phyloP scores from a whole-genome alignment of 2,329 filamentous ascomycete genomes.

The Stachybotrys elegans region DNA sequence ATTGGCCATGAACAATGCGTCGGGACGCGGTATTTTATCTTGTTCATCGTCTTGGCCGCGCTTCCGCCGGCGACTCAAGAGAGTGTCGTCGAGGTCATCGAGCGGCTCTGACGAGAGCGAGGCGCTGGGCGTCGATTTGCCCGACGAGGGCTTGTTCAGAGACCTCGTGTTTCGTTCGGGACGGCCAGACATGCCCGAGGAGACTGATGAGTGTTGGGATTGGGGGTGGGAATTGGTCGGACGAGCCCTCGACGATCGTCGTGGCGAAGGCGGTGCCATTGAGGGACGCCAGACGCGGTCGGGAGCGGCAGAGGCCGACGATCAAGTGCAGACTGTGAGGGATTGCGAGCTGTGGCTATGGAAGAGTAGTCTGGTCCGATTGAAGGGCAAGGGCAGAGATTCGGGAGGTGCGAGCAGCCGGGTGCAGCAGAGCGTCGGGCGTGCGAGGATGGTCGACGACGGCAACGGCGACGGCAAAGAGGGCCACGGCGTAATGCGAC shows the following conservation, averaged over 20 bases:
- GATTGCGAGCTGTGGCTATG: too few species aligned
- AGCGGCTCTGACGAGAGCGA: conserved; percentile 66
- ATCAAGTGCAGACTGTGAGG: too few species aligned
- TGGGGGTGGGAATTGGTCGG: conserved; percentile 70
- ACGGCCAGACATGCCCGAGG: conserved; percentile 72
- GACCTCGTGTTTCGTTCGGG: conserved; percentile 69
- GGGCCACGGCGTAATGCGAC: conserved; percentile 15
- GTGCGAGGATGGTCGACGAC: conserved; percentile 6
- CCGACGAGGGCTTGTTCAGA: conserved; percentile 65
- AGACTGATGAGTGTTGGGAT: conserved; percentile 74
- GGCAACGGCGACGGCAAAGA: conserved; percentile 7
- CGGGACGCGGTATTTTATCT: conserved; percentile 38
- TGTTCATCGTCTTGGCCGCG: conserved; percentile 63
- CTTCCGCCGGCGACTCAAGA: conserved; percentile 73
- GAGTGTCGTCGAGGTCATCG: conserved; percentile 64
- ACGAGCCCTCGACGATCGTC: conserved; percentile 88
- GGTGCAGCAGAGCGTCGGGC: conserved; percentile 3
- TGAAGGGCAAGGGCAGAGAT: conserved; percentile 3
- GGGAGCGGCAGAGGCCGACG: conserved; percentile 7
- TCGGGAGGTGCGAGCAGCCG: conserved; percentile 7
- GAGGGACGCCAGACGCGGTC: conserved; percentile 24
- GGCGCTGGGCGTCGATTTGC: conserved; percentile 71
- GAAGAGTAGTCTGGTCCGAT: too few species aligned
- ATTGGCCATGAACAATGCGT: conserved; percentile 49
- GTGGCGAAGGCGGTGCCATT: conserved; percentile 64